A percentile compares a stretch with the other conserved stretches of the same genome.
These are phyloP conservation scores for Phoenix roebelenii DNA, from an alignment of 176 grass and related monocot species.

Conservation along the genomic window DNA sequence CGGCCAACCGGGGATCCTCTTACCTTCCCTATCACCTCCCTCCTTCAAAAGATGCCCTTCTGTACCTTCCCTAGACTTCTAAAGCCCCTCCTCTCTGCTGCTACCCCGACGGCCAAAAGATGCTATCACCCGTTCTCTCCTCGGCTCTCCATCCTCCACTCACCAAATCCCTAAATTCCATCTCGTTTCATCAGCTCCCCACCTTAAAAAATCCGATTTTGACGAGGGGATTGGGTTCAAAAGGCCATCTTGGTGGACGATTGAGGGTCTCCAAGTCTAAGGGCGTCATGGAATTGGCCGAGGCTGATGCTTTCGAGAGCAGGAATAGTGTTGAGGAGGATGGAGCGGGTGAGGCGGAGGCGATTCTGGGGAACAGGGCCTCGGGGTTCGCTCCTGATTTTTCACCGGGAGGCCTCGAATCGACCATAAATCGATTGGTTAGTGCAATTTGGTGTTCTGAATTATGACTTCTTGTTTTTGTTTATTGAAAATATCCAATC, in stretches of 20 bases:
- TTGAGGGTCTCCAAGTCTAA: slow-evolving; percentile 6
- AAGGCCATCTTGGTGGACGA: background rate
- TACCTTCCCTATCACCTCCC: too few species aligned
- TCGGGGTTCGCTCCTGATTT: background rate
- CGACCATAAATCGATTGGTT: slow-evolving; percentile 25
- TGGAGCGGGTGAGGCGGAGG: slow-evolving; percentile 10
- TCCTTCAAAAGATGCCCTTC: too few species aligned
- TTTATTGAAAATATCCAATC: too few species aligned
- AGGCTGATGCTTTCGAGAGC: slow-evolving; percentile 6
- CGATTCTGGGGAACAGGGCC: background rate
- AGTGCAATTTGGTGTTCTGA: background rate
- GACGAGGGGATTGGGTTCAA: background rate
- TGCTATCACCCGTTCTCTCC: background rate
- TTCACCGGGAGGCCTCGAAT: slow-evolving; percentile 6
- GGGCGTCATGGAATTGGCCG: slow-evolving; percentile 18
- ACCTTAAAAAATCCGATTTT: slow-evolving; percentile 21
- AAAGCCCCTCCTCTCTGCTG: too few species aligned
- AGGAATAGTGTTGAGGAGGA: background rate
- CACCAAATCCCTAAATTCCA: background rate
- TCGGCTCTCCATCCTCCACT: background rate
- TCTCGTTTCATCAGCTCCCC: background rate
- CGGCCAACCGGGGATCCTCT: too few species aligned
- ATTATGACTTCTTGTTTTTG: too few species aligned
- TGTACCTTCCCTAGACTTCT: too few species aligned
- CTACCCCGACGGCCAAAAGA: too few species aligned